Percentiles rank a stretch among this genome's conserved stretches.
These are phyloP conservation scores for Monoraphidium neglectum DNA, from an alignment of 139 green algal genomes.

Conservation along the genomic window DNA sequence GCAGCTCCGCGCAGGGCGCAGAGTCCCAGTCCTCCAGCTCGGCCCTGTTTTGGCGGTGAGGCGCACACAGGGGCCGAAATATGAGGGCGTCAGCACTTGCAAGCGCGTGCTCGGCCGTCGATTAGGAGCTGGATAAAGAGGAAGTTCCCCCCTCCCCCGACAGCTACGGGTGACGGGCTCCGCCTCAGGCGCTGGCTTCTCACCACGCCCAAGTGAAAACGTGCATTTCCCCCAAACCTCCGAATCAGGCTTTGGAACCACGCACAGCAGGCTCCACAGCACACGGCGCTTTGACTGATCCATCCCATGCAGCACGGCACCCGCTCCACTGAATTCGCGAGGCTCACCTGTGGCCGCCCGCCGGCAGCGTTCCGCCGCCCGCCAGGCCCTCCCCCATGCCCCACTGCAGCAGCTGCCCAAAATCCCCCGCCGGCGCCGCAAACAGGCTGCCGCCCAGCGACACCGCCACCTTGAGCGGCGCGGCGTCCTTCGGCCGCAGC, in stretches of 20 bases:
- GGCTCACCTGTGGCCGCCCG: background rate
- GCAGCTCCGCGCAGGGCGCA: background rate
- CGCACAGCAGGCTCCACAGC: too few species aligned
- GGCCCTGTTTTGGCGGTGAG: background rate
- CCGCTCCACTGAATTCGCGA: too few species aligned
- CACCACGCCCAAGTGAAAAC: too few species aligned
- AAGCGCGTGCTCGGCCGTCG: background rate
- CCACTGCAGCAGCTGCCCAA: slow-evolving; percentile 24
- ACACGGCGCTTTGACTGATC: too few species aligned
- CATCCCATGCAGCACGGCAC: too few species aligned
- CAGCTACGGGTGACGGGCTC: background rate
- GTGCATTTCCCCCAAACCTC: too few species aligned
- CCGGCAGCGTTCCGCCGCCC: slow-evolving; percentile 4
- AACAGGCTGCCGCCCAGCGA: slow-evolving; percentile 58
- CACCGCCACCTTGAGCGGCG: slow-evolving; percentile 48
- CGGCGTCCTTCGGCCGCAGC: slow-evolving; percentile 53
- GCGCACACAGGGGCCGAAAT: slow-evolving; percentile 4
- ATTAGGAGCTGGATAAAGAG: background rate
- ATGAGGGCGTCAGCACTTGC: slow-evolving; percentile 4
- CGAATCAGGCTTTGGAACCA: background rate
- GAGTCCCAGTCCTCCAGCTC: background rate
- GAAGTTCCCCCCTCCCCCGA: background rate
- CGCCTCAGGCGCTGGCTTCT: background rate
- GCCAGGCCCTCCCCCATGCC: background rate
- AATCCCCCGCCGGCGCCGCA: slow-evolving; percentile 43